Conservation (phyloP, 495 filamentous ascomycete species). For the Talaromyces nanjingensis region DNA sequence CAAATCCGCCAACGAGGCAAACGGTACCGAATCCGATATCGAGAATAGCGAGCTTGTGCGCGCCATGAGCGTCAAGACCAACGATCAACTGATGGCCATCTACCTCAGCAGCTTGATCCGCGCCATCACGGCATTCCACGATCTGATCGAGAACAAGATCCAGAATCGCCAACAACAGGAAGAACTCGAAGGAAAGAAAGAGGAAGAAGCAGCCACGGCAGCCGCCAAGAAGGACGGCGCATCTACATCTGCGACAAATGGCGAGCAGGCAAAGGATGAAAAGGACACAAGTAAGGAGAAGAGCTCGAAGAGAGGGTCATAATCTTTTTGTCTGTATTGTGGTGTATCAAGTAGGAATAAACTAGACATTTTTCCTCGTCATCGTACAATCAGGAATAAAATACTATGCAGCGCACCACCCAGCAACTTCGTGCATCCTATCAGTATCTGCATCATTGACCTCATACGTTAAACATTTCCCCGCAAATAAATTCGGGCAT, state of each 20-base stretch:
- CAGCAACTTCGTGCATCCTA: constrained; percentile 54
- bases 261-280: constrained; percentile 57
- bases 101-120: constrained; percentile 94
- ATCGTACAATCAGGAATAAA: not conserved
- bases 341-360: constrained; percentile 5
- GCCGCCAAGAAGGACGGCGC: constrained; percentile 47
- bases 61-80: constrained; percentile 98
- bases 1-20: constrained; percentile 40
- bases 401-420: constrained; percentile 52
- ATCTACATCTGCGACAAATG: constrained; percentile 33
- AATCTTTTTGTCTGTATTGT: constrained; percentile 1
- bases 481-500: constrained; percentile 49
- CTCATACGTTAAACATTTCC: constrained; percentile 44
- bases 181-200: constrained; percentile 81
- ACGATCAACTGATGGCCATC: constrained; percentile 97
- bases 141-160: constrained; percentile 99
- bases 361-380: constrained; percentile 4
- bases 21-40: constrained; percentile 43
- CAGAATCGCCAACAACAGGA: constrained; percentile 97
- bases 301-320: constrained; percentile 44
- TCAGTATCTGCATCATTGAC: constrained; percentile 40
- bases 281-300: constrained; percentile 58
- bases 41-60: constrained; percentile 78
- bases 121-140: constrained; percentile 97
- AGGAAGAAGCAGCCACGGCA: constrained; percentile 47